These are phyloP conservation scores for Coleophoma eucalyptorum DNA, from an alignment of 2,329 filamentous ascomycete species.

Conservation along the genomic window DNA sequence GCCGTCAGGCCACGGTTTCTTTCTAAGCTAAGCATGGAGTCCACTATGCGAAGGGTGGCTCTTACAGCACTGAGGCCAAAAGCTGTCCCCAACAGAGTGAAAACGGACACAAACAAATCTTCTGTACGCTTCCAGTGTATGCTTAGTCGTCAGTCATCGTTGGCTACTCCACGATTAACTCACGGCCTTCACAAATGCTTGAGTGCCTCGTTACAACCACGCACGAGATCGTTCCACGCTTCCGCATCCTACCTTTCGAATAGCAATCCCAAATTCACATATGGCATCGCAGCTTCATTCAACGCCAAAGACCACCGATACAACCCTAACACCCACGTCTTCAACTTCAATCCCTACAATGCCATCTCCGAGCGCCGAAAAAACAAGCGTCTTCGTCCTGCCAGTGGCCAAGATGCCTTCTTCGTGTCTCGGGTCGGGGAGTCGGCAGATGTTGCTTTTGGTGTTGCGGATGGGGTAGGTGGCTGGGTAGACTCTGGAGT, in stretches of 20 bases:
- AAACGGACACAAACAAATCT: no score
- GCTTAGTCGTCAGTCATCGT: no score
- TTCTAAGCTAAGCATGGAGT: slow-evolving; percentile 15
- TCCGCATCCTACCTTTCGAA: slow-evolving; percentile 11
- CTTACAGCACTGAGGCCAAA: slow-evolving; percentile 9
- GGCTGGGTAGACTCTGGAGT: slow-evolving; percentile 92
- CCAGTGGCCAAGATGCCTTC: slow-evolving; percentile 92
- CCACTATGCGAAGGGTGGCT: slow-evolving; percentile 12
- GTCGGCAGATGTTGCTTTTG: slow-evolving; percentile 71
- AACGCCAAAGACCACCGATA: slow-evolving; percentile 68
- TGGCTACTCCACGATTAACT: no score
- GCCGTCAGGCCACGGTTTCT: slow-evolving; percentile 14
- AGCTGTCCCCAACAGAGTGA: no score
- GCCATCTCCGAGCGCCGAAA: slow-evolving; percentile 49
- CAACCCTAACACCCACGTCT: slow-evolving; percentile 64
- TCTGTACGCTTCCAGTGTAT: no score
- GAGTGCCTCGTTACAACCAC: background rate
- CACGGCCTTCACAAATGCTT: background rate
- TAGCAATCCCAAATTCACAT: slow-evolving; percentile 44
- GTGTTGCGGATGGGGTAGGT: slow-evolving; percentile 90
- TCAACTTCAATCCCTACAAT: slow-evolving; percentile 65
- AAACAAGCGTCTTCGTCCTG: slow-evolving; percentile 60
- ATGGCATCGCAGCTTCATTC: slow-evolving; percentile 71
- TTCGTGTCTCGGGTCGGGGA: slow-evolving; percentile 82
- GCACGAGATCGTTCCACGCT: slow-evolving; percentile 14